Evolutionary conservation across 2,329 filamentous ascomycete genomes (phyloP).

Genomic region (Penicillium sp.): DNA sequence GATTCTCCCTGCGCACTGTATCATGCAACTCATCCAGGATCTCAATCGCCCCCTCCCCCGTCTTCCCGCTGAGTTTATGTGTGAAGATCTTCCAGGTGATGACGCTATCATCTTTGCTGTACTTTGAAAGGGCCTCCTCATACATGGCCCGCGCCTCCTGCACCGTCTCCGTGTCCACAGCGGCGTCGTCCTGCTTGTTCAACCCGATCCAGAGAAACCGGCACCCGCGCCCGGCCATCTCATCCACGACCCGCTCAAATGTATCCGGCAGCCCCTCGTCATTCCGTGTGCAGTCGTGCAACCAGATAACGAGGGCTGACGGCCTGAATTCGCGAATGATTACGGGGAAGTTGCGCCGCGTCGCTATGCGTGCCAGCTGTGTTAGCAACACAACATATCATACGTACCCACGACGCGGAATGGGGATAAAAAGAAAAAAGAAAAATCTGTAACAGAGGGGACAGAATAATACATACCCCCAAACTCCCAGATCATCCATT

Average conservation of each 20-base stretch:
- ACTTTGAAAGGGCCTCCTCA: background rate
- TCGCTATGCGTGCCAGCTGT: background rate
- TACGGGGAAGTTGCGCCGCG: background rate
- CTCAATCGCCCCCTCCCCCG: background rate
- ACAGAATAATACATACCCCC: background rate
- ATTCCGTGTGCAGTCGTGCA: constrained; percentile 2
- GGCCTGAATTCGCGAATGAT: background rate
- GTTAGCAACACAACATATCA: background rate
- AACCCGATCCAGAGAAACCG: constrained; percentile 1
- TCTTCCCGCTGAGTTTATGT: background rate
- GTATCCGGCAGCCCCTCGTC: background rate
- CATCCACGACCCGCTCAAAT: background rate
- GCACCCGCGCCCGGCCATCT: background rate
- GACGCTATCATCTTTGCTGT: too few species aligned
- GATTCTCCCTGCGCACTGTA: background rate
- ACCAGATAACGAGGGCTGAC: background rate
- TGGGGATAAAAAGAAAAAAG: too few species aligned
- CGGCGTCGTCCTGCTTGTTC: constrained; percentile 1
- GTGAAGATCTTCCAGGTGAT: background rate
- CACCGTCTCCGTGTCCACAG: background rate
- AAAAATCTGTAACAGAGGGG: too few species aligned
- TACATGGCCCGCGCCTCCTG: background rate
- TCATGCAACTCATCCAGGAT: background rate
- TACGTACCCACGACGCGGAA: too few species aligned
- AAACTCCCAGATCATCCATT: background rate